Evolutionary conservation across 306 rosid genomes (phyloP), one percentile per base, ranked within the genome.

Genomic region (Citrullus colocynthis): DNA sequence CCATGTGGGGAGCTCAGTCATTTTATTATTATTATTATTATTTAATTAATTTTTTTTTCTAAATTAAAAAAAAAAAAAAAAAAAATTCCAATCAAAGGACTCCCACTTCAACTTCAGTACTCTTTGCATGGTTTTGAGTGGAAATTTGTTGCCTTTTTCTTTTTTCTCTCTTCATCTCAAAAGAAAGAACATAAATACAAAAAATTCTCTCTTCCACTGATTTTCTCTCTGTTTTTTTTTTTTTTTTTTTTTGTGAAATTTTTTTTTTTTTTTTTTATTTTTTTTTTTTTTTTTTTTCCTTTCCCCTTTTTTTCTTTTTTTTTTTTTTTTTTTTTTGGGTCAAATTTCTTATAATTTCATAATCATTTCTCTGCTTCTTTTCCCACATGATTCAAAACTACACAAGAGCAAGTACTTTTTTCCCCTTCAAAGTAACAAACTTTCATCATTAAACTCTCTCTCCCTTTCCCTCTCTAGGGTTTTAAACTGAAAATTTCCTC

Each of bases 291-390:
- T n/a, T n/a, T n/a, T n/a, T n/a, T n/a, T n/a, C n/a, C n/a, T n/a
- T n/a, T n/a, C n/a, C n/a, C n/a, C n/a, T 80, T 56, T n/a, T 12
- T 60, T 28, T 61, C 6, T 39, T 6, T 73, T 83, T 80, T 56
- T n/a, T 12, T 60, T 28, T 61, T 39, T 39, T 6, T 20, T 36
- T 37, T 17, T 48, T 18, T 30, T 78, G 79, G 76, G 78, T 82
- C 79, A 83, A 82, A 79, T 79, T 89, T 63, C 70, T 52, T 81
- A 82, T 91, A 82, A 88, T 89, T 86, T 79, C 73, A 71, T 80
- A 81, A 91, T 86, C 88, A 89, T 91, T 67, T 30, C 57, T 78
- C 17, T 78, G 14, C 65, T 52, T 85, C 69, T 76, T 58, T 77
- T 55, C 78, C 81, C 24, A 28, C 62, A 52, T 17, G 51, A 5